Percentiles rank a stretch among this genome's conserved stretches.
Conservation (phyloP, 208 protist genomes). For the Sergeia podlipaevii region DNA sequence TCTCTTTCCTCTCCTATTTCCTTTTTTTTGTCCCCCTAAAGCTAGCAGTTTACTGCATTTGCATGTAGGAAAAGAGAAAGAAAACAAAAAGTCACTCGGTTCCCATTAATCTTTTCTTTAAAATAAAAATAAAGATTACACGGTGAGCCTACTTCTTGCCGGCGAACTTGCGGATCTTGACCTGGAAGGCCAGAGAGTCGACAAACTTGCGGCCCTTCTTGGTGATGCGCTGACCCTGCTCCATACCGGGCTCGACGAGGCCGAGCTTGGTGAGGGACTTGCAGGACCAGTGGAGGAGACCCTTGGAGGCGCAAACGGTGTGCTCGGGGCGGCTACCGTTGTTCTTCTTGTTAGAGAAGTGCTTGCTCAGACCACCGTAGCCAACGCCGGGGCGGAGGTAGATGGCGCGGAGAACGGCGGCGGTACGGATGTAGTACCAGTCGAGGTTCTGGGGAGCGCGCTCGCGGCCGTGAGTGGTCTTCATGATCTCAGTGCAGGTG, state of each 20-base stretch:
- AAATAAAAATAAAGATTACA: too few species aligned
- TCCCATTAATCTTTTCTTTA: too few species aligned
- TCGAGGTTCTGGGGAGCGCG: slow-evolving; percentile 96
- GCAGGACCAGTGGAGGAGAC: slow-evolving; percentile 93
- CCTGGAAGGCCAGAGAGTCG: slow-evolving; percentile 94
- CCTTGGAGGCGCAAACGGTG: slow-evolving; percentile 73
- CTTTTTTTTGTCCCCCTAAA: too few species aligned
- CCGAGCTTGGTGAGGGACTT: slow-evolving; percentile 93
- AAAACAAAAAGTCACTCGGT: too few species aligned
- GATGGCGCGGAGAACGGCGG: slow-evolving; percentile 95
- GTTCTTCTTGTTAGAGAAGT: slow-evolving; percentile 93
- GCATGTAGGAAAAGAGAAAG: too few species aligned
- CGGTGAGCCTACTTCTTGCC: slow-evolving; percentile 37
- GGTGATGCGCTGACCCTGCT: slow-evolving; percentile 92
- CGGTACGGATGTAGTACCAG: slow-evolving; percentile 98
- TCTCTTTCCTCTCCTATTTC: too few species aligned
- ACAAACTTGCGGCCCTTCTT: slow-evolving; percentile 92
- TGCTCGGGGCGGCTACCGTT: slow-evolving; percentile 87
- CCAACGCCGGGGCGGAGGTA: slow-evolving; percentile 95
- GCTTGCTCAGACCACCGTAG: slow-evolving; percentile 92
- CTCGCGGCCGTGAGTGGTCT: slow-evolving; percentile 95
- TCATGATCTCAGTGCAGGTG: slow-evolving; percentile 96
- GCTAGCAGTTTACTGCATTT: too few species aligned
- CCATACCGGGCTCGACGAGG: slow-evolving; percentile 83
- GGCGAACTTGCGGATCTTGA: slow-evolving; percentile 66